phyloP scores from a whole-genome alignment of 1,139 yeast species.

The Geotrichum candidum region DNA sequence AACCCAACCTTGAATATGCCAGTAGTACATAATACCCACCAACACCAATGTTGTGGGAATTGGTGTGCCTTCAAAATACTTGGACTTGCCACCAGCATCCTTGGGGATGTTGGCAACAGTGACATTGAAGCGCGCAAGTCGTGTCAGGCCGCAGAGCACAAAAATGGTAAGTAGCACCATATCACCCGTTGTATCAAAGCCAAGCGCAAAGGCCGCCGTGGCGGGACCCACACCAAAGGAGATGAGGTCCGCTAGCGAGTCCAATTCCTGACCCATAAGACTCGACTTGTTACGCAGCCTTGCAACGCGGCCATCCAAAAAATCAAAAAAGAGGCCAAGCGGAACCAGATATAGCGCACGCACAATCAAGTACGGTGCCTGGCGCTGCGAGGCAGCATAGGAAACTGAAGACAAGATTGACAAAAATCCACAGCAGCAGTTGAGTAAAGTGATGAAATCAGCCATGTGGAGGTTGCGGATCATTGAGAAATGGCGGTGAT shows the following conservation, averaged over 20 bases:
- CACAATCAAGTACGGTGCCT: slow-evolving; percentile 53
- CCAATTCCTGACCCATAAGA: slow-evolving; percentile 95
- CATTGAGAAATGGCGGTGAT: slow-evolving; percentile 53
- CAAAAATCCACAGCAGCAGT: slow-evolving; percentile 75
- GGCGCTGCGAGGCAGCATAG: slow-evolving; percentile 37
- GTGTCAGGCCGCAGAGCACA: slow-evolving; percentile 87
- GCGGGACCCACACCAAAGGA: slow-evolving; percentile 95
- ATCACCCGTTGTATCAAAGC: slow-evolving; percentile 79
- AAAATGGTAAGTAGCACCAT: slow-evolving; percentile 71
- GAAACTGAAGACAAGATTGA: slow-evolving; percentile 81
- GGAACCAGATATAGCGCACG: slow-evolving; percentile 85
- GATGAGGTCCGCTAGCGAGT: slow-evolving; percentile 88
- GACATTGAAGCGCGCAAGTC: slow-evolving; percentile 92
- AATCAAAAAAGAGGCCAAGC: slow-evolving; percentile 88
- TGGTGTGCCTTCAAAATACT: slow-evolving; percentile 85
- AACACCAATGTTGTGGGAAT: slow-evolving; percentile 81
- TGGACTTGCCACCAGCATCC: slow-evolving; percentile 71
- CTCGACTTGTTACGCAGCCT: slow-evolving; percentile 87
- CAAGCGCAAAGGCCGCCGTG: slow-evolving; percentile 83
- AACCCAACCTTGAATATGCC: slow-evolving; percentile 44
- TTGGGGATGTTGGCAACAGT: slow-evolving; percentile 90
- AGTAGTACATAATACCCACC: slow-evolving; percentile 63
- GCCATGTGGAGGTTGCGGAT: slow-evolving; percentile 70
- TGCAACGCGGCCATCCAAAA: slow-evolving; percentile 95
- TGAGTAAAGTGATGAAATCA: slow-evolving; percentile 86